Percentiles rank a stretch among this genome's conserved stretches.
These are phyloP conservation scores for Sordariomycetes sp. DNA, from an alignment of 2,329 filamentous ascomycete species.

Conservation along the genomic window DNA sequence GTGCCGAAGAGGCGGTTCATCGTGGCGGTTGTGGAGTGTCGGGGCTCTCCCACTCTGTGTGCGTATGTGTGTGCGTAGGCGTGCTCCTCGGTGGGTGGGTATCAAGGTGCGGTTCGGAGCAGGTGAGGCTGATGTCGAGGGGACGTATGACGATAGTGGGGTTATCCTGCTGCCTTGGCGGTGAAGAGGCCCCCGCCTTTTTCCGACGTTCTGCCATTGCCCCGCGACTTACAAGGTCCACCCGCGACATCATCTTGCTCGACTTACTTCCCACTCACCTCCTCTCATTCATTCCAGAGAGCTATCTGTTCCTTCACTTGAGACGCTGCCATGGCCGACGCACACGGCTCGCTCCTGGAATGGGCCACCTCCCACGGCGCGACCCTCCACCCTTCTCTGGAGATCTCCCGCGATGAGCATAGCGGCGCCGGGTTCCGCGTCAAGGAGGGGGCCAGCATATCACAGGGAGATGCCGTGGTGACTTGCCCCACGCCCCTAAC, in stretches of 20 bases:
- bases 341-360: slow-evolving; percentile 19
- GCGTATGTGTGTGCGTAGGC: neutral
- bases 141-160: slow-evolving; percentile 2
- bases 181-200: neutral
- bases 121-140: neutral
- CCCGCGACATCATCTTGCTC: neutral
- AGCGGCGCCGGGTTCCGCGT: slow-evolving; percentile 43
- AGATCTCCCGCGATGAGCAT: slow-evolving; percentile 34
- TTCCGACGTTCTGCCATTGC: slow-evolving; percentile 1
- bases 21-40: slow-evolving; percentile 15
- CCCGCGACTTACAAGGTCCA: neutral
- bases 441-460: slow-evolving; percentile 17
- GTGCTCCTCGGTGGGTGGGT: neutral
- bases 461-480: slow-evolving; percentile 30
- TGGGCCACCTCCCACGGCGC: slow-evolving; percentile 36
- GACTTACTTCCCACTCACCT: neutral
- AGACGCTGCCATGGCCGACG: neutral
- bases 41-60: neutral
- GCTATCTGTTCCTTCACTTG: neutral
- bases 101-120: neutral
- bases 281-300: neutral
- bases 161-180: neutral
- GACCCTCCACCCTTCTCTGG: slow-evolving; percentile 32
- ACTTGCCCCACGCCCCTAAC: slow-evolving; percentile 36
- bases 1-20: slow-evolving; percentile 97